phyloP scores from a whole-genome alignment of 306 rosid species.

The Rosa multiflora region DNA sequence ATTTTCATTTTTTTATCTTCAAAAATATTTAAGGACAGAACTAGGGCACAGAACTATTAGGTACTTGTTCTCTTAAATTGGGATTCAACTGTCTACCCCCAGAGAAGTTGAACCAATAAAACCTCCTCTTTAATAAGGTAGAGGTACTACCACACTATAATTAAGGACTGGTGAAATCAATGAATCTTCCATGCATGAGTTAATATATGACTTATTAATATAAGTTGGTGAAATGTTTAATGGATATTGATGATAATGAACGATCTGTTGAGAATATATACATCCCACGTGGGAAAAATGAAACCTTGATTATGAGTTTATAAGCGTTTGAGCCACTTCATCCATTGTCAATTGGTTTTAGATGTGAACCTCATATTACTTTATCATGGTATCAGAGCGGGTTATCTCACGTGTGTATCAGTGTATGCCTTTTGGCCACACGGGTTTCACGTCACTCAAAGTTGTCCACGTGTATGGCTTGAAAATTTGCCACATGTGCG shows the following conservation, averaged over 20 bases:
- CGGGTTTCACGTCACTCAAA: too few species aligned
- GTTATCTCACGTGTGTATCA: too few species aligned
- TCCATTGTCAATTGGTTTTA: too few species aligned
- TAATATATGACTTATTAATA: background rate
- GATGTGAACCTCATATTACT: too few species aligned
- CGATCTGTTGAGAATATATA: too few species aligned
- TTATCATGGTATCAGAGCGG: too few species aligned
- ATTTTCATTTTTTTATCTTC: background rate
- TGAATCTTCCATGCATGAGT: background rate
- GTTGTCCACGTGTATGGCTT: too few species aligned
- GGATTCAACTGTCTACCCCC: constrained; percentile 16
- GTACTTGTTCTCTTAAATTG: constrained; percentile 14
- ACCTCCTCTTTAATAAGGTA: constrained; percentile 18
- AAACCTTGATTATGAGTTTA: too few species aligned
- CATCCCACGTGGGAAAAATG: too few species aligned
- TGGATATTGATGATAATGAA: background rate
- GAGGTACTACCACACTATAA: constrained; percentile 15
- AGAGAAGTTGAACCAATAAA: constrained; percentile 16
- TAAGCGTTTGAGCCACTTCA: too few species aligned
- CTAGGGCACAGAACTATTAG: constrained; percentile 8
- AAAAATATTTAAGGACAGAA: background rate
- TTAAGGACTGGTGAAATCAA: constrained; percentile 9
- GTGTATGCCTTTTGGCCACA: too few species aligned
- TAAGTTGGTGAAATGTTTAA: background rate
- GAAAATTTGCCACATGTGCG: too few species aligned